These are phyloP conservation scores for Porphyrellus sp. DNA, from an alignment of 1,284 basidiomycete species.

Conservation along the genomic window DNA sequence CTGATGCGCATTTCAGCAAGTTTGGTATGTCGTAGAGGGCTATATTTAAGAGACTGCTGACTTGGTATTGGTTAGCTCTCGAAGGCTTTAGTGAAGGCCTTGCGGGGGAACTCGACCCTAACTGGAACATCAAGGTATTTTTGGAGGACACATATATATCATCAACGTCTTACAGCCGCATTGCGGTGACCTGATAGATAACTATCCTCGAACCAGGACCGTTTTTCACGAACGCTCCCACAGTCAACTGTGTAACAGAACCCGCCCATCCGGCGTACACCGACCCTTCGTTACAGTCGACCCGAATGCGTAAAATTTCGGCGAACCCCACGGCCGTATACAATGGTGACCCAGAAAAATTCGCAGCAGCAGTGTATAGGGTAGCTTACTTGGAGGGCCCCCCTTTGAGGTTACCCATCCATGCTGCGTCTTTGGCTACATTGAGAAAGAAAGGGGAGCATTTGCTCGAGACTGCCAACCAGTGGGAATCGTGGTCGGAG, in stretches of 20 bases:
- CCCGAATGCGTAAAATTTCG: neutral
- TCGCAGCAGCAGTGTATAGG: neutral
- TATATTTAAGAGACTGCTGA: neutral
- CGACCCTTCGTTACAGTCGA: constrained; percentile 3
- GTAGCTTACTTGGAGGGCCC: no score
- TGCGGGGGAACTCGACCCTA: constrained; percentile 16
- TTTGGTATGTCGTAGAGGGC: constrained; percentile 13
- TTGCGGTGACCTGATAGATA: constrained; percentile 17
- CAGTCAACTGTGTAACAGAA: neutral
- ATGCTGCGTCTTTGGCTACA: no score
- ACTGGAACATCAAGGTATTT: constrained; percentile 27
- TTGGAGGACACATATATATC: constrained; percentile 4
- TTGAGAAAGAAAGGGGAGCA: no score
- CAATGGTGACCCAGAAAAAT: constrained; percentile 21
- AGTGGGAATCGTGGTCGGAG: no score
- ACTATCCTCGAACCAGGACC: constrained; percentile 23
- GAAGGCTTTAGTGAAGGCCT: constrained; percentile 21
- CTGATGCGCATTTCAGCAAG: constrained; percentile 14
- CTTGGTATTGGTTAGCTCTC: constrained; percentile 14
- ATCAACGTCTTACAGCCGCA: neutral
- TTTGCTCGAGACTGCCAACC: no score
- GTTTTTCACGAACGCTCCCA: constrained; percentile 17
- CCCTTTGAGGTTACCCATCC: no score
- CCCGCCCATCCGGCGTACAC: constrained; percentile 25
- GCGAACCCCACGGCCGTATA: neutral